Percentiles rank a stretch among this genome's conserved stretches.
These are phyloP conservation scores for Eucalyptus coolabah DNA, from an alignment of 345 rosid genomes.

Conservation along the genomic window DNA sequence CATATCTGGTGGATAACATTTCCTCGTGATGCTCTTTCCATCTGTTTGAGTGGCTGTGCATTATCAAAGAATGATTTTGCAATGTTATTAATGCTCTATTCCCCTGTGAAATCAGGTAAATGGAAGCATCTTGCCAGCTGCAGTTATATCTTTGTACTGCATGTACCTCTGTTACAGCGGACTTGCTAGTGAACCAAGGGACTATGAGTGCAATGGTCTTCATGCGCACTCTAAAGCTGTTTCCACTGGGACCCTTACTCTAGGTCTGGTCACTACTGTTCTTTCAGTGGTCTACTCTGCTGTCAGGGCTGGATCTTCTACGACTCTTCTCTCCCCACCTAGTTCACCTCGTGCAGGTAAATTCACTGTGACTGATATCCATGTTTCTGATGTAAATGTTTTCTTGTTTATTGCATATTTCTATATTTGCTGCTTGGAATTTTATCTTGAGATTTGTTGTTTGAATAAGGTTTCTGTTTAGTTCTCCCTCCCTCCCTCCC, in stretches of 20 bases:
- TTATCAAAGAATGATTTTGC: neutral
- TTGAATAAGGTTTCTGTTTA: neutral
- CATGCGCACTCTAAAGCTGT: constrained; percentile 86
- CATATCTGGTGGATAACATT: neutral
- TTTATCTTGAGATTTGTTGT: neutral
- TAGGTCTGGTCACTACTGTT: constrained; percentile 83
- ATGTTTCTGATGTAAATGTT: neutral
- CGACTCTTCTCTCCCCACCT: constrained; percentile 76
- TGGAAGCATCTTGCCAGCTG: constrained; percentile 94
- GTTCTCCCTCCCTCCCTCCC: neutral
- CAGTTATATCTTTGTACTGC: constrained; percentile 85
- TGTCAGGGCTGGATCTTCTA: constrained; percentile 97
- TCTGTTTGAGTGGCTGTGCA: neutral
- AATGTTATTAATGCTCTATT: neutral
- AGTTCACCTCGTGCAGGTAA: constrained; percentile 92
- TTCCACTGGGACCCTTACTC: constrained; percentile 78
- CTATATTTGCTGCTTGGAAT: neutral
- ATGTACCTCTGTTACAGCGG: constrained; percentile 97
- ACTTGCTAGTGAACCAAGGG: constrained; percentile 94
- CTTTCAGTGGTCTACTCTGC: constrained; percentile 96
- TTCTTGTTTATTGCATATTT: neutral
- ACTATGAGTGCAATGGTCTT: constrained; percentile 87
- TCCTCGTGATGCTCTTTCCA: neutral
- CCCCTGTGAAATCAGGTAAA: constrained; percentile 41
- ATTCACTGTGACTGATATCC: neutral